A percentile compares a stretch with the other conserved stretches of the same genome.
phyloP scores from a whole-genome alignment of 192 early-diverging fungal genomes.

The Mortierella antarctica region DNA sequence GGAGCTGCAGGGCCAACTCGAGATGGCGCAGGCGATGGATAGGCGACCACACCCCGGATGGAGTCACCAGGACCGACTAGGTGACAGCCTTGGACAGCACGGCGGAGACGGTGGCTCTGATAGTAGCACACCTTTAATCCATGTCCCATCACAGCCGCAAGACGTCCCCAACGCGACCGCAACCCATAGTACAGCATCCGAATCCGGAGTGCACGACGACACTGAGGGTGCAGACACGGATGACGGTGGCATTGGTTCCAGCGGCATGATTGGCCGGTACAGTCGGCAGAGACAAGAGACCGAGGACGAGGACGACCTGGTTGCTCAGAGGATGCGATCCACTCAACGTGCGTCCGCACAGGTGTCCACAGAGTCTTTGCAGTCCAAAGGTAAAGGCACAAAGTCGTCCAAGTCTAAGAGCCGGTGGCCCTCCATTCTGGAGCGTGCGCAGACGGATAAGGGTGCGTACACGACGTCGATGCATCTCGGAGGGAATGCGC shows the following conservation, averaged over 20 bases:
- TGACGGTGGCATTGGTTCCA: constrained; percentile 30
- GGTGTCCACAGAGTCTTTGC: not conserved
- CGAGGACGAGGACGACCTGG: constrained; percentile 21
- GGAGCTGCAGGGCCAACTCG: constrained; percentile 40
- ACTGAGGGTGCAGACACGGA: constrained; percentile 28
- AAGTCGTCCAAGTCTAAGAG: constrained; percentile 6
- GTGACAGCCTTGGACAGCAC: not conserved
- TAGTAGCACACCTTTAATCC: not conserved
- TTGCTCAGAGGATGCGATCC: constrained; percentile 7
- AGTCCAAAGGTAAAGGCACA: constrained; percentile 17
- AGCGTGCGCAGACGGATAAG: constrained; percentile 28
- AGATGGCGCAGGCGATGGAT: constrained; percentile 35
- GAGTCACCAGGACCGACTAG: not conserved
- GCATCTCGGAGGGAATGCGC: constrained; percentile 12
- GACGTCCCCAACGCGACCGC: constrained; percentile 10
- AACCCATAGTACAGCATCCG: not conserved
- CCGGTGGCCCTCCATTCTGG: constrained; percentile 20
- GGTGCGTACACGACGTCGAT: not conserved
- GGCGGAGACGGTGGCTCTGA: not conserved
- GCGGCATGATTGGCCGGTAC: constrained; percentile 46
- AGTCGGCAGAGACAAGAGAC: constrained; percentile 13
- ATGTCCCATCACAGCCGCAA: constrained; percentile 14
- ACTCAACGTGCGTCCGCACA: not conserved
- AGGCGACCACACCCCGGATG: constrained; percentile 1
- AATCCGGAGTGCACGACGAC: constrained; percentile 18